Conservation (phyloP, 1,139 yeast species). For the Lodderomyces margitis region DNA sequence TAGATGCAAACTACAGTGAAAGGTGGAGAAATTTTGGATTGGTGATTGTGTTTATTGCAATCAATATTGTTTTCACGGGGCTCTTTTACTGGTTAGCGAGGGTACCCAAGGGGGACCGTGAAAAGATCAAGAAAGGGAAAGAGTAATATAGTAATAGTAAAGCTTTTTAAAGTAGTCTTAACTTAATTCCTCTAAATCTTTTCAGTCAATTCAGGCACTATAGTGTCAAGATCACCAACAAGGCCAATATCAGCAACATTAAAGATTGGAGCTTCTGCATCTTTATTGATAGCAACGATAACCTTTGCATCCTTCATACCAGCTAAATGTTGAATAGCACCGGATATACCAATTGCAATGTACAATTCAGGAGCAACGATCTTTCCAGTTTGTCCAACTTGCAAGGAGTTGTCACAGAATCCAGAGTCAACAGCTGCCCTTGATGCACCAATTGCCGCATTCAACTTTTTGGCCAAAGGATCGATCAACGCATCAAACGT, state of each 20-base stretch:
- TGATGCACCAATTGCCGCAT: slow-evolving; percentile 96
- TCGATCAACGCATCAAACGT: slow-evolving; percentile 73
- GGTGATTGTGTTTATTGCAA: slow-evolving; percentile 42
- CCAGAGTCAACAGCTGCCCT: slow-evolving; percentile 98
- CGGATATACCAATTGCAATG: slow-evolving; percentile 90
- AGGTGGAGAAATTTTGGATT: slow-evolving; percentile 75
- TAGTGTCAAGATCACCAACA: slow-evolving; percentile 83
- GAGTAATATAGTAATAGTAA: too few relatives aligned
- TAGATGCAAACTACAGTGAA: slow-evolving; percentile 43
- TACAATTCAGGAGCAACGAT: slow-evolving; percentile 96
- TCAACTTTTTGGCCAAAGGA: slow-evolving; percentile 81
- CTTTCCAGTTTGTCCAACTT: slow-evolving; percentile 98
- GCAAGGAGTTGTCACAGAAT: slow-evolving; percentile 93
- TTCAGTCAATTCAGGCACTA: slow-evolving; percentile 82
- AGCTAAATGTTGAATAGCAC: slow-evolving; percentile 97
- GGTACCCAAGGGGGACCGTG: slow-evolving; percentile 55
- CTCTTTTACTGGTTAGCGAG: slow-evolving; percentile 70
- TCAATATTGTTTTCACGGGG: slow-evolving; percentile 53
- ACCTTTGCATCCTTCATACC: slow-evolving; percentile 97
- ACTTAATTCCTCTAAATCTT: slow-evolving; percentile 61
- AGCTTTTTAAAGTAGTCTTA: too few relatives aligned
- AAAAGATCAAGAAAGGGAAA: slow-evolving; percentile 17
- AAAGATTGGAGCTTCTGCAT: slow-evolving; percentile 91
- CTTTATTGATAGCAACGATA: slow-evolving; percentile 93
- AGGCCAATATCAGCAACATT: slow-evolving; percentile 87